Base-by-base conservation (phyloP, 2,329 filamentous ascomycete genomes). In the Sclerotinia nivalis region DNA sequence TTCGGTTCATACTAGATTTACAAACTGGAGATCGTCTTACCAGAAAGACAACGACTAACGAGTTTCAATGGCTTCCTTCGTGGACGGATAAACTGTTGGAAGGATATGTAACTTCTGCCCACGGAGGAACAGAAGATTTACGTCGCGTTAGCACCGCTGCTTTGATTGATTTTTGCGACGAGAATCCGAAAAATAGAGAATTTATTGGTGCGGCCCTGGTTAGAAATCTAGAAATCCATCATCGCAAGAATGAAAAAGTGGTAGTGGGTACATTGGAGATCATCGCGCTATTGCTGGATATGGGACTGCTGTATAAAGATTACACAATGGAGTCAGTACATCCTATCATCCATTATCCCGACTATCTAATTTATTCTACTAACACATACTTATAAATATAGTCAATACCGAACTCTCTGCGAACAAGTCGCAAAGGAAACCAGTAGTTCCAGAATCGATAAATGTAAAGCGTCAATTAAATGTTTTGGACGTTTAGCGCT, bases 221-320 rank as follows among this genome's bases (percentile, higher is more conserved):
- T 86, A 0, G 78, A 82, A 22, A 87, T 90, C 68, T 79, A 92
- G 25, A 83, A 82, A 70, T 77, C 78, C 1, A 84, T 84, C 68
- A 82, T 40, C 31, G 87, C 54, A 83, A 82, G 18, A 74, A 80
- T 76, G 93, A 97, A 75, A 86, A 93, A 40, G 85, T 93, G 56
- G 79, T 92, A 0, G 85, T 96, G 31, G 91, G 94, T 0, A 86
- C 91, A 0, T 83, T 99, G 4, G 93, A 97, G 75, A 86, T 94
- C 4, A 78, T 91, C 1, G 89, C 89, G 0, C 96, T 96, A 75
- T 80, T 98, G 45, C 85, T 96, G 78, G 89, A 94, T 81, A 65
- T 65, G 67, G 47, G 31, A 52, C 47, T 64, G 9, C 12, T 64
- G 31, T 40, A 40, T 28, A 10, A 22, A 10, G 8, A 25, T 6